These are phyloP conservation scores for Fusarium sp. DNA, from an alignment of 2,329 filamentous ascomycete genomes.

Conservation along the genomic window DNA sequence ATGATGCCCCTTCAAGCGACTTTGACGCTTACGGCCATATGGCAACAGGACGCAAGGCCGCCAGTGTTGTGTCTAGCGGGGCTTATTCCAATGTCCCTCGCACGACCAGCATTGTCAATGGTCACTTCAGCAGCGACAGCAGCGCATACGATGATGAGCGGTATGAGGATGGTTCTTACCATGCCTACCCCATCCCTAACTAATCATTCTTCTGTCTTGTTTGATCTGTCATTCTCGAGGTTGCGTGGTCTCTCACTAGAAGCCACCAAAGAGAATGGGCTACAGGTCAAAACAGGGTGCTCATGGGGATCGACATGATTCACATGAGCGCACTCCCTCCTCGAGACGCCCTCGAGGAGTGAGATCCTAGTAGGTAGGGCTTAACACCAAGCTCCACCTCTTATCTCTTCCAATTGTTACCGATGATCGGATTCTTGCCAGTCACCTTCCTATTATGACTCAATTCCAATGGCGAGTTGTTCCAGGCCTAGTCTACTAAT, in stretches of 20 bases:
- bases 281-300: slow-evolving; percentile 16
- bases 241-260: neutral
- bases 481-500: slow-evolving; percentile 21
- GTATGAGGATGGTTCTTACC: slow-evolving; percentile 50
- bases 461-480: slow-evolving; percentile 23
- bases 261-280: neutral
- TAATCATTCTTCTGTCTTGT: slow-evolving; percentile 29
- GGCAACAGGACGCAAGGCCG: slow-evolving; percentile 41
- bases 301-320: slow-evolving; percentile 4
- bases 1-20: slow-evolving; percentile 38
- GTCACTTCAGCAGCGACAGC: slow-evolving; percentile 45
- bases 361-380: slow-evolving; percentile 31
- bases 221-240: slow-evolving; percentile 12
- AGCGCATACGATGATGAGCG: slow-evolving; percentile 44
- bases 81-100: slow-evolving; percentile 45
- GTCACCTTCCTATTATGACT: slow-evolving; percentile 28
- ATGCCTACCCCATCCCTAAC: slow-evolving; percentile 47
- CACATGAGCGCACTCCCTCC: slow-evolving; percentile 8
- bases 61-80: slow-evolving; percentile 37
- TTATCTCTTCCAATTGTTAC: slow-evolving; percentile 22
- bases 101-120: slow-evolving; percentile 39
- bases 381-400: slow-evolving; percentile 28
- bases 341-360: slow-evolving; percentile 8
- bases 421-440: slow-evolving; percentile 28
- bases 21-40: slow-evolving; percentile 42